These are phyloP conservation scores for Kwoniella sp. DNA, from an alignment of 768 basidiomycete species.

Conservation along the genomic window DNA sequence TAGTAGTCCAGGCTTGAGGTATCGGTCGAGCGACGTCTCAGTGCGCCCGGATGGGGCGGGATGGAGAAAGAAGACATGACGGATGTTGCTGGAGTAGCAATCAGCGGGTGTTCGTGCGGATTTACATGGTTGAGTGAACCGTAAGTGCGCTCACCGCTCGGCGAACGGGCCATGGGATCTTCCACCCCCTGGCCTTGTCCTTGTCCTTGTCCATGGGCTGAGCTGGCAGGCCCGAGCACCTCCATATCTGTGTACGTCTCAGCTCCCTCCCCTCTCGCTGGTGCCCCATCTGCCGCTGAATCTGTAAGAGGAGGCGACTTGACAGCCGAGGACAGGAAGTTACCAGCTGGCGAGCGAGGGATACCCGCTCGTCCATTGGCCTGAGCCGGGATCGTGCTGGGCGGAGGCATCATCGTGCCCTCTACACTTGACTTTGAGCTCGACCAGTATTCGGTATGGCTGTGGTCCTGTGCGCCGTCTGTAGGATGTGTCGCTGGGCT, in stretches of 20 bases:
- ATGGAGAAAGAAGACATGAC: slow-evolving; percentile 11
- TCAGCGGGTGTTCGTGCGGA: neutral
- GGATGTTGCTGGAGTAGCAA: slow-evolving; percentile 11
- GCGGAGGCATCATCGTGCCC: too few species aligned
- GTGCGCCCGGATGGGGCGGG: slow-evolving; percentile 8
- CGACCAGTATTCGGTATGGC: too few species aligned
- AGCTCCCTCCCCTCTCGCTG: too few species aligned
- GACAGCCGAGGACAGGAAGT: slow-evolving; percentile 7
- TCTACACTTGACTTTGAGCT: too few species aligned
- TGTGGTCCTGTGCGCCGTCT: too few species aligned
- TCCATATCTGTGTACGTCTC: too few species aligned
- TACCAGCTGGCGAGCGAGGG: slow-evolving; percentile 16
- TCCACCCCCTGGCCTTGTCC: neutral
- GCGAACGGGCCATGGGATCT: slow-evolving; percentile 9
- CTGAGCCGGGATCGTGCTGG: too few species aligned
- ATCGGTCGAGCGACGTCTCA: slow-evolving; percentile 26
- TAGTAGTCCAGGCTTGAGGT: slow-evolving; percentile 39
- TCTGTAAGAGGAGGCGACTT: neutral
- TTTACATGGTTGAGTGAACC: neutral
- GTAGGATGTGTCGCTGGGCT: too few species aligned
- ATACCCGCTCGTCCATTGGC: too few species aligned
- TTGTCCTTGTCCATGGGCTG: neutral
- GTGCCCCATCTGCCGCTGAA: too few species aligned
- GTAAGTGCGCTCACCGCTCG: slow-evolving; percentile 12
- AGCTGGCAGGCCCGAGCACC: too few species aligned